Evolutionary conservation across 2,329 filamentous ascomycete genomes (phyloP).

Genomic region (Pseudocercospora fijiensis): DNA sequence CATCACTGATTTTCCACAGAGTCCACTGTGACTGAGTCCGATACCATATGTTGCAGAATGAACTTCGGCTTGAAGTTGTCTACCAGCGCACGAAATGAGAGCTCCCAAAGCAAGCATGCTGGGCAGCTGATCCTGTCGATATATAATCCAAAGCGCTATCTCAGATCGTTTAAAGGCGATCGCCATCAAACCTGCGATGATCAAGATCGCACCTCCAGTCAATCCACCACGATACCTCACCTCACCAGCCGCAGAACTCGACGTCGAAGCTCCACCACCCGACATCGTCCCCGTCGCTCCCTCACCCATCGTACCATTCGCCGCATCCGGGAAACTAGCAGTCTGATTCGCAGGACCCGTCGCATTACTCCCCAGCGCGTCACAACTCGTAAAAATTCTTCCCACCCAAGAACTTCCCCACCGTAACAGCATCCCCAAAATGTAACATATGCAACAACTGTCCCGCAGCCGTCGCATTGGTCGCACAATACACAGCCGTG

Average conservation of each 20-base stretch:
- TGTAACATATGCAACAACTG: slow-evolving; percentile 22
- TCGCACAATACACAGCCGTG: slow-evolving; percentile 27
- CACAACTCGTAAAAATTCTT: slow-evolving; percentile 26
- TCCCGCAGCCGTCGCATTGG: slow-evolving; percentile 14
- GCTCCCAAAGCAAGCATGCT: neutral
- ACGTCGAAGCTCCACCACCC: neutral
- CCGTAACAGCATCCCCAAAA: slow-evolving; percentile 19
- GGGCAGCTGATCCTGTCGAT: neutral
- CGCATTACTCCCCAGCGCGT: slow-evolving; percentile 18
- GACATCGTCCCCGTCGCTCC: neutral
- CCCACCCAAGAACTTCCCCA: slow-evolving; percentile 25
- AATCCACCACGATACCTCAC: neutral
- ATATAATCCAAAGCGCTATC: neutral
- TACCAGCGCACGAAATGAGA: no score
- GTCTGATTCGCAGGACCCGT: slow-evolving; percentile 14
- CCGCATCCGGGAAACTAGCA: neutral
- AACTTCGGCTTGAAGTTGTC: no score
- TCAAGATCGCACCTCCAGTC: neutral
- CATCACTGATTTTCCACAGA: no score
- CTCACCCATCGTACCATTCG: neutral
- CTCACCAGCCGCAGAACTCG: neutral
- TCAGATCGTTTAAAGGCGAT: no score
- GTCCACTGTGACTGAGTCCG: no score
- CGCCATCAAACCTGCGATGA: neutral
- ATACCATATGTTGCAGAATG: no score